Evolutionary conservation across 805 yeast species (phyloP), one percentile per base, ranked within the genome.

Genomic region (Candida golubevii): DNA sequence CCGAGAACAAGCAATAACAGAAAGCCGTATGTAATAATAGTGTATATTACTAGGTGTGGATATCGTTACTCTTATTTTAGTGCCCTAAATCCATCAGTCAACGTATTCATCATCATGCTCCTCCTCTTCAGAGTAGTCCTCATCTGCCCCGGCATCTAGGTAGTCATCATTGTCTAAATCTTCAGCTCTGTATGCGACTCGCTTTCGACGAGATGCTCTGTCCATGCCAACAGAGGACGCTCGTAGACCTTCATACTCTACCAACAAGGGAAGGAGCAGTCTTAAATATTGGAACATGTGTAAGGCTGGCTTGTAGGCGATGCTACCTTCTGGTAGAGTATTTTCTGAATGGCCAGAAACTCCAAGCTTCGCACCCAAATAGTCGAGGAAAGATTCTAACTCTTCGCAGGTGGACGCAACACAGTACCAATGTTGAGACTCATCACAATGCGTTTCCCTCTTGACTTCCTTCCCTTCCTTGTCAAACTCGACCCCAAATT

Each of bases 401-500:
- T 69, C 68, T 2, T 39, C 48, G 14, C 55, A 48, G 44, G 57
- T 60, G 8, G 63, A 44, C 0, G 76, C 76, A 2, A 71, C 67
- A 44, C 66, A 68, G 44, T 60, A 67, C 66, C 71, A 64, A 31
- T 47, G 47, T 12, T 37, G 33, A 36, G 56, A 46, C 15, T 56
- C 47, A 3, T 48, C 40, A 8, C 44, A 48, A 10, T 47, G 45
- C 6, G 36, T 34, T 8, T 39, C 42, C 5, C 31, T 30, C 7
- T 41, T 46, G 1, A 65, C 53, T 44, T 66, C 71, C 1, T 62
- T 51, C 1, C 71, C 72, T 4, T 53, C 46, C 3, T 46, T 54
- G 48, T 63, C 65, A 40, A 69, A 67, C 35, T 71, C 73, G 6
- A 65, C 49, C 0, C 73, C 74, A 32, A 60, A 62, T 6, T 36